Evolutionary conservation across 768 basidiomycete genomes (phyloP).

Genomic region (Mycena rosella): DNA sequence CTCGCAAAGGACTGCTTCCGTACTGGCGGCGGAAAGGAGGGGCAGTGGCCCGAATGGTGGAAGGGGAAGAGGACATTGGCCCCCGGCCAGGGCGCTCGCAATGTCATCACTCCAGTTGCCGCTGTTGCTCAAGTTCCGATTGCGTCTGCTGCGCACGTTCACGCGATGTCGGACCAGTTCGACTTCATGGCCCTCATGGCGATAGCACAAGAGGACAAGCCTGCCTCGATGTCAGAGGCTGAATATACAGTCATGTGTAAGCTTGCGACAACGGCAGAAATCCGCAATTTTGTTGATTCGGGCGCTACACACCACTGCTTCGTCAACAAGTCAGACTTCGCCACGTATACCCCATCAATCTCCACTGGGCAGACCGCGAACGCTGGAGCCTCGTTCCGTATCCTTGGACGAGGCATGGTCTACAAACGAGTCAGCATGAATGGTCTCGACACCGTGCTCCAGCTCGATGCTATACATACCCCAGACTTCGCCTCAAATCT

Average conservation of each 20-base stretch:
- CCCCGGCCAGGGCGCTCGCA: no score
- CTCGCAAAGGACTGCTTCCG: no score
- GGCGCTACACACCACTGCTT: not conserved
- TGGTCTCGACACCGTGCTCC: not conserved
- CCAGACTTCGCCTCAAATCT: no score
- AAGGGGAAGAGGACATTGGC: no score
- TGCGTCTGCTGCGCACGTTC: no score
- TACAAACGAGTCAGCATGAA: not conserved
- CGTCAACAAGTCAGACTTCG: not conserved
- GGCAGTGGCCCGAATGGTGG: no score
- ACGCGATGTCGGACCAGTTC: no score
- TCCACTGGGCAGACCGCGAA: not conserved
- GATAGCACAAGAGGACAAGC: not conserved
- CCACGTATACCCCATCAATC: not conserved
- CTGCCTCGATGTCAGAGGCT: not conserved
- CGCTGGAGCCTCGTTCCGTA: conserved; percentile 3
- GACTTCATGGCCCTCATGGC: no score
- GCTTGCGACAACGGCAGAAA: not conserved
- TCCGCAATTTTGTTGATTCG: not conserved
- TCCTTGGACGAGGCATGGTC: conserved; percentile 19
- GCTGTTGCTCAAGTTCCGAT: no score
- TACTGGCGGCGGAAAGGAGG: no score
- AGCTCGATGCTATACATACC: not conserved
- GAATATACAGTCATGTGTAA: no score
- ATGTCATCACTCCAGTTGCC: no score